Base-by-base conservation (phyloP, 2,329 filamentous ascomycete species). In the Hansfordia pulvinata region DNA sequence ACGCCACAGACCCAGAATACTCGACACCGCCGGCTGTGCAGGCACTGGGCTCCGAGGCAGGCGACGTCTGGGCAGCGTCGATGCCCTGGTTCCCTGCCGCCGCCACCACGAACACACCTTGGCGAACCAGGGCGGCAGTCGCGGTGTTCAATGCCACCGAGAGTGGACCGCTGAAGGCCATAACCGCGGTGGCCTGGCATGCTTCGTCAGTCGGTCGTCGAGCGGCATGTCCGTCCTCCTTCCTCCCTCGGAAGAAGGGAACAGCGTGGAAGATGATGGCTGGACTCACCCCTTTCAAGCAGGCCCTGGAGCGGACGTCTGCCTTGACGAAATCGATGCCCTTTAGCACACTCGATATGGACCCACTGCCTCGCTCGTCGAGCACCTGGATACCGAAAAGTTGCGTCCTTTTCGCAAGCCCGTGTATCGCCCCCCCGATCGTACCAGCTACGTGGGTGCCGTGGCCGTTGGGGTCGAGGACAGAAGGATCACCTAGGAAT, bases 41-140 rank as follows among this genome's bases (percentile, higher is more conserved):
- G 26, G 62, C 65, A 17, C 48, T 46, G 8, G 56, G 37, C 10
- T 56, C 56, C 1, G 58, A 61, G 2, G 62, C 64, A 2, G 65
- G 64, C 0, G 64, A 69, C 23, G 42, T 49, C 34, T 48, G 43
- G 6, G 39, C 36, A 2, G 54, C 52, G 29, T 62, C 50, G 11
- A 39, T 43, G 34, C 51, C 47, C 13, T 50, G 48, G 42, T 71
- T 71, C n/a, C 69, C 69, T 12, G 68, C 67, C 4, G 68, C 65
- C 1, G 68, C 64, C 17, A 64, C 60, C 3, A 62, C 54, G 27
- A 67, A 55, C 17, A 74, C 47, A 13, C 65, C 66, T 2, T 44
- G 40, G 13, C 39, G 38, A 38, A 57, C 57, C 26, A 64, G 60
- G 15, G 46, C 49, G 19, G 56, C 50, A 11, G 70, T 54, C 23